Base-by-base conservation (phyloP, 2,329 filamentous ascomycete species). In the Aspergillus awamori region DNA sequence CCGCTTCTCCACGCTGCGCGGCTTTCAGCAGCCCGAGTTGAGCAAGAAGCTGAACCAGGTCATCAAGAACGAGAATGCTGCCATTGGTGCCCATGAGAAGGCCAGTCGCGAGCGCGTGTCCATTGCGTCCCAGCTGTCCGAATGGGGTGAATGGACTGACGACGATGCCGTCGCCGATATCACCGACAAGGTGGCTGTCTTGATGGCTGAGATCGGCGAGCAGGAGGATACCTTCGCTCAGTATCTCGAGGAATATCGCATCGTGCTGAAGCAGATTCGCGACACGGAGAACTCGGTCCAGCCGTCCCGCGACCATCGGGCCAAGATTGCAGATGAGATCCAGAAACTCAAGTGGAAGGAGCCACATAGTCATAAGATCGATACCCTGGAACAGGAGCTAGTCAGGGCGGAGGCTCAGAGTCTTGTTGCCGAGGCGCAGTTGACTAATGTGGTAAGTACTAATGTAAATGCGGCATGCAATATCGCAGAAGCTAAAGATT, bases 281-380 rank as follows among this genome's bases (percentile, higher is more conserved):
- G 96, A 99, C 78, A 97, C 93, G 13, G 95, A 99, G 82, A 89
- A 90, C 80, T 96, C 91, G 67, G 94, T 99, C 15, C 93, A 97
- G 82, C 95, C 95, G 6, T 93, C 90, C 72, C 86, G 95, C 61
- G 93, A 97, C 69, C 86, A 90, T 70, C 95, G 95, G 79, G 82
- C 85, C 65, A 96, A 96, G 85, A 89, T 98, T 65, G 84, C 89
- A 61, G 94, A 98, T 74, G 94, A 99, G 78, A 97, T 99, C 70
- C 88, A 91, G 67, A 91, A 89, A 79, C 81, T 97, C 69, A 97
- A 96, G 83, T 86, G 89, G 77, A 97, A 95, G 82, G 95, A 98
- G 79, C 93, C 93, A 6, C 87, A 90, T 74, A 96, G 89, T 72
- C 84, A 91, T 30, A 91, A 87, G 74, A 82, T 98, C 58, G 88